Evolutionary conservation across 495 filamentous ascomycete genomes (phyloP), one percentile per base, ranked within the genome.

Genomic region (Schizothecium vesticola): DNA sequence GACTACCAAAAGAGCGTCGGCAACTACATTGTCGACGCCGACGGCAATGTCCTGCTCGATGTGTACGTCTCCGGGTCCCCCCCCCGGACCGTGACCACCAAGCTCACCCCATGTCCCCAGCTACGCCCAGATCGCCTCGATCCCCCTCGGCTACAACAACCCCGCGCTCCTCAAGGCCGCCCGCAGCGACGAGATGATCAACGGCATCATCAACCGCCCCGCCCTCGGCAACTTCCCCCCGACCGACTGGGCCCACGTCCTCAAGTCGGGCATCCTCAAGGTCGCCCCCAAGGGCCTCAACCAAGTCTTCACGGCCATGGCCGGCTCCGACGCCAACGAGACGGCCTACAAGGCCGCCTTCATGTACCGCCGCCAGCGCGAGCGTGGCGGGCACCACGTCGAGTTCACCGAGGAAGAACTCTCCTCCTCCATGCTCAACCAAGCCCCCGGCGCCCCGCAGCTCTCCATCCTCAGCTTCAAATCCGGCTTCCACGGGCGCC

Each of bases 271-370:
- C 76, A 87, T 97, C 61, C 87, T 99, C 69, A 89, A 86, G 74
- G 94, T 92, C 63, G 93, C 96, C 7, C 95, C 95, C 59, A 92
- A 91, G 77, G 95, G 96, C 21, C 83, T 97, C 72, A 82, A 96
- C 85, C 93, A 98, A 79, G 95, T 99, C 73, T 98, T 98, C 86
- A 99, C 95, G 25, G 94, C 90, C 72, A 92, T 93, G 88, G 88
- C 94, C 63, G 95, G 95, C 71, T 97, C 93, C 10, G 95, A 99
- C 76, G 96, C 95, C 79, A 98, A 97, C 83, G 96, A 99, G 80
- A 93, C 92, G n/a, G 96, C 96, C 62, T 99, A 94, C 86, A 99
- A 99, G 80, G 95, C 95, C 51, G 95, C 95, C 65, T 98, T 98
- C 85, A 99, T 99, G 90, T 99, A 91, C 87, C 90, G 90, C 69